Base-by-base conservation (phyloP, 75 land plant species). In the Adiantum capillusveneris region DNA sequence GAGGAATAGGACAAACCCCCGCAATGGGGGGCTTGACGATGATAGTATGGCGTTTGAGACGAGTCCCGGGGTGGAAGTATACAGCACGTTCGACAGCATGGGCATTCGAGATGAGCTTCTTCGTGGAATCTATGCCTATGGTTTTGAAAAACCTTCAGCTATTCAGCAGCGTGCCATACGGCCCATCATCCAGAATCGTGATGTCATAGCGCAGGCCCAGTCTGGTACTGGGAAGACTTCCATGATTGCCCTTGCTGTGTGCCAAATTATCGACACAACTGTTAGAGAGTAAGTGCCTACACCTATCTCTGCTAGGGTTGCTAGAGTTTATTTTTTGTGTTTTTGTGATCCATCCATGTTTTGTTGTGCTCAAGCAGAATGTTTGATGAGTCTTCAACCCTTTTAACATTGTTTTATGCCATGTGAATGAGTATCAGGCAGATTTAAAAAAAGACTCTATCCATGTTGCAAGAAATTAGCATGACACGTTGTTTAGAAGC, bases 131-230 rank as follows among this genome's bases (percentile, higher is more conserved):
- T 93, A 88, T 62, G 75, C 57, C 11, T 88, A 93, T 60, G 95
- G 98, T 16, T 93, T 93, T 64, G 90, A 88, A 70, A 88, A 88
- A 72, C 98, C 98, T 0, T 93, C 98, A 0, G 98, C 98, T 11
- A 88, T 93, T 28, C 98, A 93, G 70, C 98, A 93, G 81, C 62
- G 98, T 5, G 98, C 98, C 13, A 76, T 93, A 20, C 53, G 76
- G 67, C 98, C 98, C 18, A 93, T 93, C 50, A 78, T 85, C 36
- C 65, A 58, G 12, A 90, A 90, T 25, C 75, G 90, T 0, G 98
- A 93, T 57, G 98, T 90, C 44, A 93, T 93, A 26, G 98, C 98
- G 0, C 98, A 93, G 67, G 98, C 98, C 2, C 95, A 93, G 83
- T 85, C 90, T 36, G 98, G 98, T 11, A 93, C 98, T 13, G 98